These are phyloP conservation scores for Kurtzmaniella quercitrusa DNA, from an alignment of 1,139 yeast species.

Conservation along the genomic window DNA sequence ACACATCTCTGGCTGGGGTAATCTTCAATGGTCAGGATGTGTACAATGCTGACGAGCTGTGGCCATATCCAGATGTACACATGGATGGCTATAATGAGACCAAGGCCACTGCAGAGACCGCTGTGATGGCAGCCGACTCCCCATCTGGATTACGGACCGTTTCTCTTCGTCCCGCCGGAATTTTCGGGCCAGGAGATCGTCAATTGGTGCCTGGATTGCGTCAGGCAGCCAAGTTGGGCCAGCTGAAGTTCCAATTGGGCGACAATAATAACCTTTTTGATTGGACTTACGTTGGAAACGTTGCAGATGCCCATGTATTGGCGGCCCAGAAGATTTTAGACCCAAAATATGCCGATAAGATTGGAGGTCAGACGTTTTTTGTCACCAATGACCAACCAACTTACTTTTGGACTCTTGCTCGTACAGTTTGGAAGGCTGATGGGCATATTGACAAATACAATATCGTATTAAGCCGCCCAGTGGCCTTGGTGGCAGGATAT, in stretches of 20 bases:
- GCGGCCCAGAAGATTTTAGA: slow-evolving; percentile 76
- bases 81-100: slow-evolving; percentile 98
- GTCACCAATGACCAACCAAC: slow-evolving; percentile 93
- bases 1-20: slow-evolving; percentile 97
- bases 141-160: slow-evolving; percentile 62
- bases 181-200: slow-evolving; percentile 98
- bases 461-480: slow-evolving; percentile 63
- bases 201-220: slow-evolving; percentile 93
- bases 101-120: slow-evolving; percentile 85
- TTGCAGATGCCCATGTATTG: slow-evolving; percentile 91
- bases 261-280: slow-evolving; percentile 91
- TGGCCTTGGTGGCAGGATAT: slow-evolving; percentile 79
- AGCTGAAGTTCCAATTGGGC: slow-evolving; percentile 89
- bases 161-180: slow-evolving; percentile 94
- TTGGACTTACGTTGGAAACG: slow-evolving; percentile 99
- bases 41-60: slow-evolving; percentile 85
- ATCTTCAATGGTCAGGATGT: slow-evolving; percentile 91
- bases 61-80: slow-evolving; percentile 88
- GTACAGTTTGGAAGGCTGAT: slow-evolving; percentile 96
- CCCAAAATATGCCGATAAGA: slow-evolving; percentile 29
- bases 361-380: slow-evolving; percentile 86
- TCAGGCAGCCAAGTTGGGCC: slow-evolving; percentile 77
- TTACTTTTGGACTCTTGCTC: slow-evolving; percentile 95
- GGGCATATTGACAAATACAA: slow-evolving; percentile 72
- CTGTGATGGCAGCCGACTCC: slow-evolving; percentile 69